phyloP scores from a whole-genome alignment of 176 grass and related monocot genomes.

The Oryza longistaminata region DNA sequence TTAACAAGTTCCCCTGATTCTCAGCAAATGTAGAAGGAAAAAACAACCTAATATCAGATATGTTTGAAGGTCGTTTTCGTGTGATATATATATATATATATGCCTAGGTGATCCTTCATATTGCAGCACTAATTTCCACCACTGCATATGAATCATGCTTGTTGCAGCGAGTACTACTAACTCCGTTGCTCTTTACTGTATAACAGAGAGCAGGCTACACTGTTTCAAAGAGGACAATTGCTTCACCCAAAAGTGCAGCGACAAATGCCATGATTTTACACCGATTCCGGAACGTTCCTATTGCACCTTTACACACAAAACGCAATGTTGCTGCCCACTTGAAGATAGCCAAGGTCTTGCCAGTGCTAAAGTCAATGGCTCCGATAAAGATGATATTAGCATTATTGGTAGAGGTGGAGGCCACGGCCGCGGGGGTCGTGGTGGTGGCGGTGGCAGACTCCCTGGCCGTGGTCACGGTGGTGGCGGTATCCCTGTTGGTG shows the following conservation, averaged over 20 bases:
- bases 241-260: neutral
- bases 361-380: too few relatives aligned
- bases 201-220: too few relatives aligned
- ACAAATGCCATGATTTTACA: neutral
- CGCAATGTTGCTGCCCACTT: neutral
- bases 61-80: too few relatives aligned
- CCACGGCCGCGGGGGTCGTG: neutral
- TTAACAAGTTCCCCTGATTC: too few relatives aligned
- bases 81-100: too few relatives aligned
- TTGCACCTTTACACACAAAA: neutral
- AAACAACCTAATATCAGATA: too few relatives aligned
- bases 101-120: too few relatives aligned
- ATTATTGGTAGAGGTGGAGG: neutral
- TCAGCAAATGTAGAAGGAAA: too few relatives aligned
- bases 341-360: neutral
- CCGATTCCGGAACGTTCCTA: neutral
- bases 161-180: too few relatives aligned
- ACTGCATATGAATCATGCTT: too few relatives aligned
- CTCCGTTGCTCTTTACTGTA: too few relatives aligned
- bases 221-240: neutral
- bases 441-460: neutral
- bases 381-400: neutral
- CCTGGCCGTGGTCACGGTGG: neutral
- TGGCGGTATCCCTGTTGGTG: neutral
- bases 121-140: too few relatives aligned